These are phyloP conservation scores for Smittium culicis DNA, from an alignment of 371 early-diverging fungal species.

Conservation along the genomic window DNA sequence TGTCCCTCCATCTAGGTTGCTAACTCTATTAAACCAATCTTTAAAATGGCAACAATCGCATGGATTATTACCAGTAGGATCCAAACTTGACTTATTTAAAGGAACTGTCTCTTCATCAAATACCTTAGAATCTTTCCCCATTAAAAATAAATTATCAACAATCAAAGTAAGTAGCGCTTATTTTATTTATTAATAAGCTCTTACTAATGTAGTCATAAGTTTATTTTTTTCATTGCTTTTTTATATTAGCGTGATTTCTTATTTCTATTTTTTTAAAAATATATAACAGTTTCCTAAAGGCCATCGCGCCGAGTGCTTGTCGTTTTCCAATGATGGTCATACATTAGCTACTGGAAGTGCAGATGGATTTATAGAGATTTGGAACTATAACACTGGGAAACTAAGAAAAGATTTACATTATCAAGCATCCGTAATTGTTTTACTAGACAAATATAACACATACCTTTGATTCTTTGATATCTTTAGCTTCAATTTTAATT, in stretches of 20 bases:
- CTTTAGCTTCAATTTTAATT: background rate
- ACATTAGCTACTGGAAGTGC: slow-evolving; percentile 72
- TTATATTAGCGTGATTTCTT: slow-evolving; percentile 8
- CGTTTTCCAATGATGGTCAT: slow-evolving; percentile 70
- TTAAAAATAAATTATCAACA: slow-evolving; percentile 41
- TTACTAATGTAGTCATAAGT: background rate
- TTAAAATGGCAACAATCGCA: slow-evolving; percentile 76
- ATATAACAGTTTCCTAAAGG: slow-evolving; percentile 63
- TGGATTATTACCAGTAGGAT: slow-evolving; percentile 50
- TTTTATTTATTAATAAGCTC: background rate
- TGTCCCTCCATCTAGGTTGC: slow-evolving; percentile 57
- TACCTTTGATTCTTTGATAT: background rate
- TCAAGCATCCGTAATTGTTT: slow-evolving; percentile 57
- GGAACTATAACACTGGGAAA: slow-evolving; percentile 82
- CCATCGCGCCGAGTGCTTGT: slow-evolving; percentile 57
- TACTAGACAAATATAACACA: too few species aligned
- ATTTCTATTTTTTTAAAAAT: background rate
- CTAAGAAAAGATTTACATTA: slow-evolving; percentile 73
- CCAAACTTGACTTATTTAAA: slow-evolving; percentile 59
- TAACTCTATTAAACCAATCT: slow-evolving; percentile 62
- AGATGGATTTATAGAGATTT: slow-evolving; percentile 90
- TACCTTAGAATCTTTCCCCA: slow-evolving; percentile 53
- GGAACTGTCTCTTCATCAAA: slow-evolving; percentile 43
- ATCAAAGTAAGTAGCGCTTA: slow-evolving; percentile 50
- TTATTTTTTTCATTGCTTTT: slow-evolving; percentile 14